Evolutionary conservation across 371 early-diverging fungal genomes (phyloP), one percentile per base, ranked within the genome.

Genomic region (Enteropsectra breve): DNA sequence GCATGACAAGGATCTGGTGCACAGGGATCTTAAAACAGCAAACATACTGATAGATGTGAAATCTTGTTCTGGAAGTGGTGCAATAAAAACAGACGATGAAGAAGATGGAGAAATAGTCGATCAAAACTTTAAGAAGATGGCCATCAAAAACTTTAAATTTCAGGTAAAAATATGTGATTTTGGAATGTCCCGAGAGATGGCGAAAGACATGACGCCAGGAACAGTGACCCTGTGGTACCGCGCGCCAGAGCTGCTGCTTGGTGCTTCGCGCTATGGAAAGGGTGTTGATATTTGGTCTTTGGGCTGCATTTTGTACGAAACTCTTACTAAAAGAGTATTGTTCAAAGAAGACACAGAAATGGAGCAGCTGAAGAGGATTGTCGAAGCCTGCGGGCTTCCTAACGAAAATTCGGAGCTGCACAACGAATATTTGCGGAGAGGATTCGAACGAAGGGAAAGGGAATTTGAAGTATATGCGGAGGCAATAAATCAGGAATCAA

Each of bases 161-260:
- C 33, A 8, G 30, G 88, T 90, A 49, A 94, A 94, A 81, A 93
- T 98, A 34, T 87, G 91, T 0, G 99, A 98, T 78, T 96, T 98
- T 85, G 97, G 96, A 13, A 88, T 95, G 37, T 90, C 94, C 1
- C 94, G 95, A 78, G 89, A 90, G 70, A 84, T 88, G 13, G 86
- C 86, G 72, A 87, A 86, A 23, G 33, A 52, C 47, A 76, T 77
- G 76, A 63, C 74, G 8, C 33, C 30, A 1, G 40, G 29, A 2
- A 66, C 56, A 15, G 40, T 50, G 18, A 72, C 74, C 18, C 18
- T 73, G 30, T 76, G 76, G 76, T 78, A 78, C 56, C 46, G 74
- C 13, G 50, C 77, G 26, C 78, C 78, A 11, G 78, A 78, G 47
- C 50, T 78, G n/a, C 64, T 77, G 8, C 36, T 68, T 2, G 69